Conservation (phyloP, 148 eudicot genomes). For the Rhododendron simsii region DNA sequence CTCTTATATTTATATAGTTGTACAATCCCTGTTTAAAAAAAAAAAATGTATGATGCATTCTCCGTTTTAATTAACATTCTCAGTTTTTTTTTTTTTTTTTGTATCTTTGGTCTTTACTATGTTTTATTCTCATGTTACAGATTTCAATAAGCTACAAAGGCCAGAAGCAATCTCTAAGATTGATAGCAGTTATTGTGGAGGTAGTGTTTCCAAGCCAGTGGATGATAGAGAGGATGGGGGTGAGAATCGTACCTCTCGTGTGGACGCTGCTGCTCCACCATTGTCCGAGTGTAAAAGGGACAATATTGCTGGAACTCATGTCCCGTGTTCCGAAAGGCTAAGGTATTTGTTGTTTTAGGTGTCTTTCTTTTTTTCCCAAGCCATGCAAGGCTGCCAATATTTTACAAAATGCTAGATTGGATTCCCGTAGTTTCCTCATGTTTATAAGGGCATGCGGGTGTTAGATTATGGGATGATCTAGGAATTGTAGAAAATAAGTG, state of each 20-base stretch:
- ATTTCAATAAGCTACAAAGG: constrained; percentile 8
- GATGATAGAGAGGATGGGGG: constrained; percentile 13
- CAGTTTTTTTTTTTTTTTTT: neutral
- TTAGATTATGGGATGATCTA: neutral
- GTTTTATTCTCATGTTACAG: neutral
- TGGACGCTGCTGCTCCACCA: neutral
- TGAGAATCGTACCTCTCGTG: neutral
- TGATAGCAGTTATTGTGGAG: constrained; percentile 8
- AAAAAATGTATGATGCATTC: neutral
- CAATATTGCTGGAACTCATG: neutral
- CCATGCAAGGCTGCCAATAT: neutral
- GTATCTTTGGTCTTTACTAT: neutral
- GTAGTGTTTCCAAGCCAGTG: constrained; percentile 14
- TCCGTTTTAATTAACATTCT: neutral
- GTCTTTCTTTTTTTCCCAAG: neutral
- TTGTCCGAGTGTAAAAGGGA: neutral
- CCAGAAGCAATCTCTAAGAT: constrained; percentile 9
- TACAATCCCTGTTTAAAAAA: too few species aligned
- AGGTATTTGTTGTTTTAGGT: neutral
- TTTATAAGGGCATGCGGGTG: neutral
- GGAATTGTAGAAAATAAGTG: neutral
- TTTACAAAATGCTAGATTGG: neutral
- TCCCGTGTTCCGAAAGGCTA: constrained; percentile 6
- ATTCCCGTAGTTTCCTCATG: neutral
- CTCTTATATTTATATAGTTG: too few species aligned